Conservation (phyloP, 805 yeast species). For the Teunomyces pallodes region DNA sequence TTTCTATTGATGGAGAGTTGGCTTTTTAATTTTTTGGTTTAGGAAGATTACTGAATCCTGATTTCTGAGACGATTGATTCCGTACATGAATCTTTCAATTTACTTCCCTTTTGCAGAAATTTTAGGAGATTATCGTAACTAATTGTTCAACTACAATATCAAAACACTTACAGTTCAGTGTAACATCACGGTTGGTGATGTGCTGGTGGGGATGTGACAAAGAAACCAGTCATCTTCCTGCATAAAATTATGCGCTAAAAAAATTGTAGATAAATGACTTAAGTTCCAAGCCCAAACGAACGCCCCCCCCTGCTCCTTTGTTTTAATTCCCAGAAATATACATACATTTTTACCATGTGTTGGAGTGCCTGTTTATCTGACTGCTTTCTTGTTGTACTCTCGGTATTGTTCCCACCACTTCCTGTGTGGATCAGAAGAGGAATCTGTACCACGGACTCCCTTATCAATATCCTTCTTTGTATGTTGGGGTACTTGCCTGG, state of each 20-base stretch:
- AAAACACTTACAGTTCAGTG: no score
- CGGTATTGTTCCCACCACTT: conserved; percentile 70
- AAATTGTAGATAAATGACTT: background rate
- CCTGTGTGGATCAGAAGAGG: conserved; percentile 71
- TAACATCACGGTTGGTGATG: no score
- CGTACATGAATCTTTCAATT: no score
- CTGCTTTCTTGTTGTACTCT: conserved; percentile 54
- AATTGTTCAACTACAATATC: no score
- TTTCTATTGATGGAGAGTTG: no score
- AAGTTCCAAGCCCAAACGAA: background rate
- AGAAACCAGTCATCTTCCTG: no score
- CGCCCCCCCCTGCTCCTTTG: background rate
- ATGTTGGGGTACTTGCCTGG: conserved; percentile 52
- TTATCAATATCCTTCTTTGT: conserved; percentile 42
- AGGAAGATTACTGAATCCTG: no score
- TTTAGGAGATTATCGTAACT: no score
- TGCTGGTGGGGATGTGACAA: no score
- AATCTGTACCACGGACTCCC: conserved; percentile 50
- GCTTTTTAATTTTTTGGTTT: no score
- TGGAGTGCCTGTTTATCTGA: conserved; percentile 44
- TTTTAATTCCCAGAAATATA: background rate
- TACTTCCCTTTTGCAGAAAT: no score
- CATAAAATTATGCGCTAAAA: conserved; percentile 2
- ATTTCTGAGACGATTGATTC: no score
- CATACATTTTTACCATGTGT: background rate